These are phyloP conservation scores for Septoria linicola DNA, from an alignment of 2,329 filamentous ascomycete genomes.

Conservation along the genomic window DNA sequence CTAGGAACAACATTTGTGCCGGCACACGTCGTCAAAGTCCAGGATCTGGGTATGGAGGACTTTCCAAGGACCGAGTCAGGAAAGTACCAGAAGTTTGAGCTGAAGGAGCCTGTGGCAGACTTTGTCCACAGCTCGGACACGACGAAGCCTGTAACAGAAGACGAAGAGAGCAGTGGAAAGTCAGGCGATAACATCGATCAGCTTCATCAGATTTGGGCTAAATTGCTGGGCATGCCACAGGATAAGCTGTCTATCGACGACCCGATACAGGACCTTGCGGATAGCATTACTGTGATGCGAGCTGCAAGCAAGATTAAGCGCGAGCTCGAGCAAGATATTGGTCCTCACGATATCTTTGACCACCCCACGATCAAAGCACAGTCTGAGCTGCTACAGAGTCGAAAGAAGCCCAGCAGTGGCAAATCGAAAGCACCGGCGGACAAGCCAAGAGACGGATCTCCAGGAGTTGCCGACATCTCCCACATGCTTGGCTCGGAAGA, in stretches of 20 bases:
- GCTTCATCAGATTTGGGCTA: background rate
- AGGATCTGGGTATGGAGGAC: background rate
- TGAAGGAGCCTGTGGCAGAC: background rate
- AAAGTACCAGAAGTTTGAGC: slow-evolving; percentile 5
- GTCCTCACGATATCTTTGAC: background rate
- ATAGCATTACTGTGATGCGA: slow-evolving; percentile 18
- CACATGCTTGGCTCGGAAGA: background rate
- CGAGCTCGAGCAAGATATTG: background rate
- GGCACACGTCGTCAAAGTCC: background rate
- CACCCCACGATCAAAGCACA: background rate
- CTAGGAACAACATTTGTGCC: background rate
- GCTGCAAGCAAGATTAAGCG: slow-evolving; percentile 9
- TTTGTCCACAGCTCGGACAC: background rate
- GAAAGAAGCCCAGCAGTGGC: background rate
- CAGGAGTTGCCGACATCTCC: background rate
- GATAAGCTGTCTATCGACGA: background rate
- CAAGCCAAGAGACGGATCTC: background rate
- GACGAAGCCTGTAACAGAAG: background rate
- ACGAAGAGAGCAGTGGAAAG: background rate
- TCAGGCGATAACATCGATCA: background rate
- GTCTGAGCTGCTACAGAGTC: background rate
- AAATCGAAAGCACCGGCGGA: background rate
- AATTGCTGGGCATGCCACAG: background rate
- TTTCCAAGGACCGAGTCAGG: background rate
- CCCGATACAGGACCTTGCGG: background rate